Evolutionary conservation across 306 rosid species (phyloP).

Genomic region (Sechiopsis laciniata): DNA sequence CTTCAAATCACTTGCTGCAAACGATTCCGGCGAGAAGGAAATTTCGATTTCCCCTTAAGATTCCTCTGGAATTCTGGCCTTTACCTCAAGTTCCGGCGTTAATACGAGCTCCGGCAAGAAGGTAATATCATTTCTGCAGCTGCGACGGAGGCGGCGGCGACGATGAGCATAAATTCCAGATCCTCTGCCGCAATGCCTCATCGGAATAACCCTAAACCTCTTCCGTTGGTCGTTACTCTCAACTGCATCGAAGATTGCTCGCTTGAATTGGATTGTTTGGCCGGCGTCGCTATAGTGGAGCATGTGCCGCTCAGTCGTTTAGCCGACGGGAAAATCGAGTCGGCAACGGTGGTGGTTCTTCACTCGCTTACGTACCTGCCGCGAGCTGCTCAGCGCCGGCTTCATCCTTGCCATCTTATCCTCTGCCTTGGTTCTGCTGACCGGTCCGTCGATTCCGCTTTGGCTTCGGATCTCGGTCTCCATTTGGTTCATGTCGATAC

Average conservation of each 20-base stretch:
- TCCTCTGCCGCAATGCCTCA: conserved; percentile 66
- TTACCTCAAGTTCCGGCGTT: background rate
- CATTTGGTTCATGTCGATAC: conserved; percentile 78
- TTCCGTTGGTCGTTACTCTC: conserved; percentile 70
- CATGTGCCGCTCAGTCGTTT: conserved; percentile 83
- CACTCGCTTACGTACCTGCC: conserved; percentile 92
- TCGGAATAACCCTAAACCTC: conserved; percentile 55
- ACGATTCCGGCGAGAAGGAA: background rate
- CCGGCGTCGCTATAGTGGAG: conserved; percentile 72
- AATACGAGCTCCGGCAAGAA: conserved; percentile 2
- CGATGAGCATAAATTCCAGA: conserved; percentile 29
- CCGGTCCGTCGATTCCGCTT: conserved; percentile 72
- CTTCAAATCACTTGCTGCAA: background rate
- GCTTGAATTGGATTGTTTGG: conserved; percentile 65
- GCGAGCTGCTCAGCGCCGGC: conserved; percentile 99
- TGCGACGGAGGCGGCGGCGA: conserved; percentile 19
- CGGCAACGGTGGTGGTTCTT: conserved; percentile 80
- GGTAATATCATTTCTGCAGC: conserved; percentile 15
- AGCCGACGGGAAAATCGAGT: conserved; percentile 81
- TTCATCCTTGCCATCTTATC: conserved; percentile 79
- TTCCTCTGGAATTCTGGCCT: background rate
- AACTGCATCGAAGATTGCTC: conserved; percentile 89
- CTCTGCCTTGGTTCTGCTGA: conserved; percentile 95
- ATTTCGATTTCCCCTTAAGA: background rate
- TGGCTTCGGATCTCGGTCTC: conserved; percentile 88